These are phyloP conservation scores for Suhomyces sp. DNA, from an alignment of 805 yeast species.

Conservation along the genomic window DNA sequence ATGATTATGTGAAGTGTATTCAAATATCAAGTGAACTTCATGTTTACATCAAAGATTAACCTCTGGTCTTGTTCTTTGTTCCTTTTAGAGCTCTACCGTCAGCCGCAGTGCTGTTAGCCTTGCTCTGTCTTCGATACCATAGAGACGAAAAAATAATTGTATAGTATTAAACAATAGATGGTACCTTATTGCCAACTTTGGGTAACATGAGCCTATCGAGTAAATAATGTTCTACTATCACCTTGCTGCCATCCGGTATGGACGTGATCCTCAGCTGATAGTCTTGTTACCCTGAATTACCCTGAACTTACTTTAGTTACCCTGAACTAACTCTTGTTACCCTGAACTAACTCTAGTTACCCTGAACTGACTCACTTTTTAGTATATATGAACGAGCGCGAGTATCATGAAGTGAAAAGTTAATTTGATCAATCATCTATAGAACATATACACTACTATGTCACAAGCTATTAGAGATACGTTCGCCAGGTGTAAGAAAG, in stretches of 20 bases:
- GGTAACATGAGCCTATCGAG: not conserved
- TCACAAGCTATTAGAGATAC: slow-evolving; percentile 56
- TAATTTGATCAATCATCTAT: not conserved
- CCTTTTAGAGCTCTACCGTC: too few relatives aligned
- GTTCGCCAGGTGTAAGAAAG: slow-evolving; percentile 56
- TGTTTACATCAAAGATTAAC: too few relatives aligned
- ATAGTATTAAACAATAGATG: not conserved
- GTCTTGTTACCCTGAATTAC: slow-evolving; percentile 4
- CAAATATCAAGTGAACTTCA: not conserved
- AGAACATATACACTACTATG: slow-evolving; percentile 29
- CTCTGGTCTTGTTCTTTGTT: too few relatives aligned
- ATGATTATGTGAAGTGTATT: too few relatives aligned
- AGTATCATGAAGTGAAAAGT: not conserved
- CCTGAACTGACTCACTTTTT: slow-evolving; percentile 29
- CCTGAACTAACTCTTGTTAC: slow-evolving; percentile 1
- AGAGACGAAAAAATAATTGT: not conserved
- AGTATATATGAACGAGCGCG: slow-evolving; percentile 1
- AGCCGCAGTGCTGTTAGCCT: not conserved
- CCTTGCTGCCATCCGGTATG: not conserved
- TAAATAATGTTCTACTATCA: too few relatives aligned
- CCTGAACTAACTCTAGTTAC: slow-evolving; percentile 15
- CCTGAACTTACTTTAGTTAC: slow-evolving; percentile 4
- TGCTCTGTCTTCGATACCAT: not conserved
- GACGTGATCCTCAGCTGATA: too few relatives aligned
- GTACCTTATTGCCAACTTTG: not conserved